Conservation (phyloP, 352 stramenopile genomes). For the Globisporangium iwayamae region DNA sequence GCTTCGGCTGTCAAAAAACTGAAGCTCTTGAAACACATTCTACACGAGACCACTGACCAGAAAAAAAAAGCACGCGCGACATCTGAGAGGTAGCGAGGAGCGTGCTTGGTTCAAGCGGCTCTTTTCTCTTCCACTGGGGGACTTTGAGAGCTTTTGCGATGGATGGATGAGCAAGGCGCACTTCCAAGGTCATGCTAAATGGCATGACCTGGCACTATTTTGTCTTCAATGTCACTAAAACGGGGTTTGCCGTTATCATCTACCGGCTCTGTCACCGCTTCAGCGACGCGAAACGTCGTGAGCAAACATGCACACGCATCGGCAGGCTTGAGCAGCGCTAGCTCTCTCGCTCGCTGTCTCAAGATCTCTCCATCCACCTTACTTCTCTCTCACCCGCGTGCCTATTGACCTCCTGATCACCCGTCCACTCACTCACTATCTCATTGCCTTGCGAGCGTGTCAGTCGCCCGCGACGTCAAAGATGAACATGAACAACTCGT, state of each 20-base stretch:
- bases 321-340: not conserved
- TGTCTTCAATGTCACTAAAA: not conserved
- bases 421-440: constrained; percentile 2
- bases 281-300: constrained; percentile 7
- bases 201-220: not conserved
- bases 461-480: not conserved
- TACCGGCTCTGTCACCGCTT: not conserved
- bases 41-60: too few species aligned
- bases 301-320: constrained; percentile 26
- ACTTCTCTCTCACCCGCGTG: not conserved
- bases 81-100: too few species aligned
- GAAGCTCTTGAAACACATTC: too few species aligned
- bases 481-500: constrained; percentile 74
- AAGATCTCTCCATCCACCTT: not conserved
- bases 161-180: too few species aligned
- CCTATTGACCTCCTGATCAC: constrained; percentile 15
- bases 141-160: not conserved
- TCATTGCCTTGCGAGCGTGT: not conserved
- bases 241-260: not conserved
- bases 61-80: too few species aligned
- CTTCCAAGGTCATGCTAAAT: not conserved
- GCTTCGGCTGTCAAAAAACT: too few species aligned
- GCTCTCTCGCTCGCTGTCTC: not conserved
- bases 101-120: too few species aligned
- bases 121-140: too few species aligned